Evolutionary conservation across 225 moss, liverwort and hornwort genomes (phyloP).

Genomic region (Anthoceros angustus): DNA sequence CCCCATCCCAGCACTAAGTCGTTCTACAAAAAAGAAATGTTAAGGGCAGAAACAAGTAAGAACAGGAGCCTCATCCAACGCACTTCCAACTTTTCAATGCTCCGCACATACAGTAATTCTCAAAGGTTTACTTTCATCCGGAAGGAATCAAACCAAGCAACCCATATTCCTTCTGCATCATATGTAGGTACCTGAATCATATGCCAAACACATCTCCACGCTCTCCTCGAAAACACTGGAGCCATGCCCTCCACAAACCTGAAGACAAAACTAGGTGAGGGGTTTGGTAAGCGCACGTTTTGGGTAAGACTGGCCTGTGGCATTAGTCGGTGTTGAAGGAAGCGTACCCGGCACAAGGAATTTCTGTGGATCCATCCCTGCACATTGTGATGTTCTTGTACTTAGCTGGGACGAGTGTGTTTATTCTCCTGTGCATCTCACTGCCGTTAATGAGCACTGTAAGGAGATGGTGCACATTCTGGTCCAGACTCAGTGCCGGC

Average conservation of each 20-base stretch:
- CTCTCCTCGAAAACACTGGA: constrained; percentile 66
- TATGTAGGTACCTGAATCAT: constrained; percentile 60
- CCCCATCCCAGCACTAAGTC: constrained; percentile 93
- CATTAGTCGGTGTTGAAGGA: background rate
- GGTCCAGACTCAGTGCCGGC: constrained; percentile 21
- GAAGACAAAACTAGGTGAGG: background rate
- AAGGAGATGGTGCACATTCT: background rate
- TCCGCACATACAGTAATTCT: background rate
- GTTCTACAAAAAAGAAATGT: constrained; percentile 32
- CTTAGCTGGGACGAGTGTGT: background rate
- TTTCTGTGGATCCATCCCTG: constrained; percentile 17
- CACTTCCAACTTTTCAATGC: background rate
- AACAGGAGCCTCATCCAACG: background rate
- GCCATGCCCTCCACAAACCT: constrained; percentile 98
- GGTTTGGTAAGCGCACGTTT: too few relatives aligned
- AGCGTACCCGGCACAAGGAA: constrained; percentile 79
- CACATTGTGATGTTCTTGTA: constrained; percentile 16
- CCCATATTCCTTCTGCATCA: background rate
- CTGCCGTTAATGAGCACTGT: background rate
- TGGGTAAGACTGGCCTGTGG: too few relatives aligned
- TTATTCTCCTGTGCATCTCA: constrained; percentile 1
- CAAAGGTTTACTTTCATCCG: background rate
- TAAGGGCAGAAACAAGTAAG: background rate
- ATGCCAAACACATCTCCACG: constrained; percentile 88
- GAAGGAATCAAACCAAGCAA: background rate